These are phyloP conservation scores for Scutellaria galericulata DNA, from an alignment of 257 asterid species.

Conservation along the genomic window DNA sequence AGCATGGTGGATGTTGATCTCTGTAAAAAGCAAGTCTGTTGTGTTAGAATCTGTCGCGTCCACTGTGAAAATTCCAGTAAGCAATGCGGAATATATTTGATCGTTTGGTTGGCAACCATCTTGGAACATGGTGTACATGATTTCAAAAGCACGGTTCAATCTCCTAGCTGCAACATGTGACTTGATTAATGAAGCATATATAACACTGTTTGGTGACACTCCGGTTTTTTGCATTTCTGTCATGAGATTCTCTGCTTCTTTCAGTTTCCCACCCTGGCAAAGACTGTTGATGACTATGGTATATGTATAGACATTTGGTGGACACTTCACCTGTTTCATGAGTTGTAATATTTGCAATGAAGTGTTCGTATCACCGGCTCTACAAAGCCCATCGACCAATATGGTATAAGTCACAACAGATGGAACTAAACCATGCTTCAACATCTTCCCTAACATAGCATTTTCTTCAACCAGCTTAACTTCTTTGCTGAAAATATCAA, in stretches of 20 bases:
- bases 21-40: conserved; percentile 27
- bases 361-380: conserved; percentile 38
- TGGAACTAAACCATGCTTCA: conserved; percentile 45
- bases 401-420: conserved; percentile 54
- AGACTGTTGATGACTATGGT: conserved; percentile 39
- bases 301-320: conserved; percentile 48
- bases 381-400: conserved; percentile 42
- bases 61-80: conserved; percentile 29
- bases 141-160: conserved; percentile 37
- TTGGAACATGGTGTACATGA: conserved; percentile 35
- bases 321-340: conserved; percentile 42
- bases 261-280: conserved; percentile 37
- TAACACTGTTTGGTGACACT: conserved; percentile 38
- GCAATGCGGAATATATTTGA: conserved; percentile 35
- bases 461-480: conserved; percentile 37
- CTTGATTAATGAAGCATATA: conserved; percentile 35
- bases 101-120: conserved; percentile 37
- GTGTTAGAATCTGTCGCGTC: neutral
- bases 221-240: conserved; percentile 35
- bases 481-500: conserved; percentile 43
- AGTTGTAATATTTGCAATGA: conserved; percentile 35
- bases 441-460: conserved; percentile 50
- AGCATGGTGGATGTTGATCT: conserved; percentile 40
- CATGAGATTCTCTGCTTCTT: conserved; percentile 41
- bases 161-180: conserved; percentile 32